phyloP scores from a whole-genome alignment of 2,329 filamentous ascomycete genomes.

The Pseudopithomyces maydicus region DNA sequence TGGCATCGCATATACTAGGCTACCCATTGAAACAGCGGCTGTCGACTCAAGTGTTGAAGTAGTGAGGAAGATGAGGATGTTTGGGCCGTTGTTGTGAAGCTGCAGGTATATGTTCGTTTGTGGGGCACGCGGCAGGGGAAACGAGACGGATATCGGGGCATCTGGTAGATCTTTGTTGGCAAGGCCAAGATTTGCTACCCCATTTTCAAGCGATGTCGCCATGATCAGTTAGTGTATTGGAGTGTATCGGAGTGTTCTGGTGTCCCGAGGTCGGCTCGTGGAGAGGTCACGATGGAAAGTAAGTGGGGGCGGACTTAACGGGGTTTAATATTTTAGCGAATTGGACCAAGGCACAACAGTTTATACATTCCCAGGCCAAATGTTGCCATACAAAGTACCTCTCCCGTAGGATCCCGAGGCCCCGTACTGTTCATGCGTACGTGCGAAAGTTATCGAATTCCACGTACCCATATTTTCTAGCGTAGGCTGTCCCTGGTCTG shows the following conservation, averaged over 20 bases:
- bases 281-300: neutral
- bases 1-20: slow-evolving; percentile 91
- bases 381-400: too few relatives aligned
- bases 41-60: slow-evolving; percentile 52
- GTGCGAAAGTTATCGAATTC: too few relatives aligned
- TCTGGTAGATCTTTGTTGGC: slow-evolving; percentile 20
- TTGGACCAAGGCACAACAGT: neutral
- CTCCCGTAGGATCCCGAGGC: too few relatives aligned
- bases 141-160: slow-evolving; percentile 59
- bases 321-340: slow-evolving; percentile 3
- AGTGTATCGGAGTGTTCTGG: neutral
- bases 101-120: slow-evolving; percentile 65
- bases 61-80: slow-evolving; percentile 62
- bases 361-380: too few relatives aligned
- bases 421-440: too few relatives aligned
- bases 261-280: neutral
- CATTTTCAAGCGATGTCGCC: slow-evolving; percentile 19
- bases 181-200: neutral
- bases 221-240: slow-evolving; percentile 18
- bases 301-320: slow-evolving; percentile 3
- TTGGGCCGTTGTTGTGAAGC: slow-evolving; percentile 59
- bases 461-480: too few relatives aligned
- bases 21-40: slow-evolving; percentile 65
- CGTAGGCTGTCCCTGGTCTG: too few relatives aligned
- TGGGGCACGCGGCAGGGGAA: slow-evolving; percentile 61